Percentiles rank a stretch among this genome's conserved stretches.
Conservation (phyloP, 2,329 filamentous ascomycete genomes). For the Colletotrichum sp. region DNA sequence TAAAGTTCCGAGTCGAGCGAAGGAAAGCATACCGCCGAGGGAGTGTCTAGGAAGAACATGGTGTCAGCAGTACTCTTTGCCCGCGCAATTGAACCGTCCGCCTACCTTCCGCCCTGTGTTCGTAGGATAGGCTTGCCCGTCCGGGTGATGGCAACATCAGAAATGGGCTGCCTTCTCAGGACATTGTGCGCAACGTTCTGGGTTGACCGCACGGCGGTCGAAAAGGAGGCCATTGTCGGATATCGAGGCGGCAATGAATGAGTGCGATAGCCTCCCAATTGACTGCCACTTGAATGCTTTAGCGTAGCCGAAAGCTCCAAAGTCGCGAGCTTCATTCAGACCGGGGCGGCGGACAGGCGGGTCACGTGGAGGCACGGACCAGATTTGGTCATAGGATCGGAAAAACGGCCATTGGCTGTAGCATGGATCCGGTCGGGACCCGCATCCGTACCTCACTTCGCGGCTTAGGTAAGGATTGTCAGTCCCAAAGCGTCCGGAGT, state of each 20-base stretch:
- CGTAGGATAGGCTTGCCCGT: slow-evolving; percentile 96
- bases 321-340: slow-evolving; percentile 16
- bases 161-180: slow-evolving; percentile 60
- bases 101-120: slow-evolving; percentile 86
- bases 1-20: neutral
- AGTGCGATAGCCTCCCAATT: slow-evolving; percentile 20
- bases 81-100: slow-evolving; percentile 16
- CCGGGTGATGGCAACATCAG: slow-evolving; percentile 91
- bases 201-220: slow-evolving; percentile 60
- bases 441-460: neutral
- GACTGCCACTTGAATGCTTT: slow-evolving; percentile 22
- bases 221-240: slow-evolving; percentile 56
- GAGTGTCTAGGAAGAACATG: slow-evolving; percentile 65
- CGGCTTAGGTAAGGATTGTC: neutral
- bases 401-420: slow-evolving; percentile 12
- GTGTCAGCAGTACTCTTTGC: neutral
- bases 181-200: slow-evolving; percentile 51
- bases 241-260: slow-evolving; percentile 3
- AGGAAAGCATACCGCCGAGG: slow-evolving; percentile 72
- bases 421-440: neutral
- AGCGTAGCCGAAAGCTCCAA: slow-evolving; percentile 1
- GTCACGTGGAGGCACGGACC: slow-evolving; percentile 17
- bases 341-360: neutral
- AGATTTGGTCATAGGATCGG: slow-evolving; percentile 6
- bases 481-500: neutral